These are phyloP conservation scores for Delitschia confertaspora DNA, from an alignment of 495 filamentous ascomycete species.

Conservation along the genomic window DNA sequence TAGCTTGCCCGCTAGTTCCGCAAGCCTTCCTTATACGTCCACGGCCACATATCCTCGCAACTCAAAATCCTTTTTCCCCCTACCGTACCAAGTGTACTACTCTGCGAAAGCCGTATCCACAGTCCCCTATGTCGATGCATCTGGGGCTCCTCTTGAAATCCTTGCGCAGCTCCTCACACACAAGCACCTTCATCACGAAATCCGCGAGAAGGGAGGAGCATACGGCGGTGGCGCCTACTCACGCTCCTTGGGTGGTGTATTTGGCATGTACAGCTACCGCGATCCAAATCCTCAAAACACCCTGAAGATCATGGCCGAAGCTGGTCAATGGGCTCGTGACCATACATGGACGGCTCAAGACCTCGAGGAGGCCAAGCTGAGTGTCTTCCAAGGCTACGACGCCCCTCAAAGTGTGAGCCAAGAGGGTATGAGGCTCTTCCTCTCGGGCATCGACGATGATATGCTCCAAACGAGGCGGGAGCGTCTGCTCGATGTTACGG, in stretches of 20 bases:
- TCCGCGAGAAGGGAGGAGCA: constrained; percentile 93
- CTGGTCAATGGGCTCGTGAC: constrained; percentile 75
- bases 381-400: constrained; percentile 93
- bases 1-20: constrained; percentile 41
- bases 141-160: constrained; percentile 71
- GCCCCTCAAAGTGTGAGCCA: constrained; percentile 79
- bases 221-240: constrained; percentile 89
- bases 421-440: constrained; percentile 78
- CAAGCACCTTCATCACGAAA: constrained; percentile 93
- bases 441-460: constrained; percentile 73
- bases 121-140: constrained; percentile 68
- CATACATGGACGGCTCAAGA: constrained; percentile 78
- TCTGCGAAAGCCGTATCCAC: constrained; percentile 72
- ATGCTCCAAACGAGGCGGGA: constrained; percentile 85
- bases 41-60: constrained; percentile 37
- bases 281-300: constrained; percentile 94
- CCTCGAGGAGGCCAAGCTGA: constrained; percentile 90
- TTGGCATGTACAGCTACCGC: constrained; percentile 91
- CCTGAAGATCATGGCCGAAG: constrained; percentile 71
- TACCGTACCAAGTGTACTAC: constrained; percentile 97
- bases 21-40: constrained; percentile 35
- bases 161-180: constrained; percentile 92
- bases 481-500: constrained; percentile 77
- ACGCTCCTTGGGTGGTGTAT: constrained; percentile 67
- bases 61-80: constrained; percentile 76